Percentiles rank a stretch among this genome's conserved stretches.
Evolutionary conservation across 2,329 filamentous ascomycete genomes (phyloP).

Genomic region (Hymenoscyphus occultus): DNA sequence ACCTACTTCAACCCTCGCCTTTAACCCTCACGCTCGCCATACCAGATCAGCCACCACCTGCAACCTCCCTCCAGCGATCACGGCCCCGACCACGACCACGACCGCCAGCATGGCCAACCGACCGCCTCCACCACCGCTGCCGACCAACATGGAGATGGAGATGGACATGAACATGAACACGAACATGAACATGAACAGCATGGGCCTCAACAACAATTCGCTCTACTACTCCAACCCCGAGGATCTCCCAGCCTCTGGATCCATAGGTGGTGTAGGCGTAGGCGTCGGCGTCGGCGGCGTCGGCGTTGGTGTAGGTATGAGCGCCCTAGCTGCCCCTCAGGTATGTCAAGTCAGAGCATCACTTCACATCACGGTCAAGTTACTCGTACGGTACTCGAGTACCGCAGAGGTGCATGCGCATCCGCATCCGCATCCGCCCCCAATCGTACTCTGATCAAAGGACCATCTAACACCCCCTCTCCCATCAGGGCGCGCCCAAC

Average conservation of each 20-base stretch:
- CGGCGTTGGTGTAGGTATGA: too few species aligned
- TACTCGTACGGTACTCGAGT: too few species aligned
- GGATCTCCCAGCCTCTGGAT: slow-evolving; percentile 17
- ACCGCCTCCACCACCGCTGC: background rate
- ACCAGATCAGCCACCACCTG: too few species aligned
- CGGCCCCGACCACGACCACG: background rate
- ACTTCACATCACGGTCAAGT: too few species aligned
- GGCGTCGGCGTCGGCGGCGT: background rate
- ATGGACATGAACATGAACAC: background rate
- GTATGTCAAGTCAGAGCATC: too few species aligned
- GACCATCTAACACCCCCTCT: background rate
- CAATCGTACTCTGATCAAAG: background rate
- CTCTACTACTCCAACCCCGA: slow-evolving; percentile 31
- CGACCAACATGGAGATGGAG: background rate
- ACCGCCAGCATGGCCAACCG: background rate
- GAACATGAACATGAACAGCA: slow-evolving; percentile 24
- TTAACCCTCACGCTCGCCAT: too few species aligned
- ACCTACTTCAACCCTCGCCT: too few species aligned
- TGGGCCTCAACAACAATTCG: slow-evolving; percentile 28
- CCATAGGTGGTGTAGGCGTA: slow-evolving; percentile 25
- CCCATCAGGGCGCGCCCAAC: slow-evolving; percentile 19
- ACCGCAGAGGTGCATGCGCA: too few species aligned
- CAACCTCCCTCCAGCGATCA: too few species aligned
- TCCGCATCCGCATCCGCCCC: too few species aligned
- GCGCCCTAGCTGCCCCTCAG: too few species aligned